These are phyloP conservation scores for Penicillium verhagenii DNA, from an alignment of 495 filamentous ascomycete genomes.

Conservation along the genomic window DNA sequence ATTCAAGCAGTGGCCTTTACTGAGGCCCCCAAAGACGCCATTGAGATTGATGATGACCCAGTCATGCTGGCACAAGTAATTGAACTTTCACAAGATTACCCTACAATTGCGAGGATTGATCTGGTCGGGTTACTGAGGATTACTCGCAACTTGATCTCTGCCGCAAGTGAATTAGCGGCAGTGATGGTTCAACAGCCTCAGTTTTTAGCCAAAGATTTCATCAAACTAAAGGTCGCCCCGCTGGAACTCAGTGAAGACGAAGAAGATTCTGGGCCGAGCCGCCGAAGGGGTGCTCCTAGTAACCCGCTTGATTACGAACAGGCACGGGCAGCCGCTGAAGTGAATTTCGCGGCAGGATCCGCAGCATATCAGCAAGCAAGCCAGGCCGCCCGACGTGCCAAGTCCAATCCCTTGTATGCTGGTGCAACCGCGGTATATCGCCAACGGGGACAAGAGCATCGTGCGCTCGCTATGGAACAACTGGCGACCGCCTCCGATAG, in stretches of 20 bases:
- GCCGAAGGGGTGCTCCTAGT: background rate
- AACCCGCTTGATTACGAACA: constrained; percentile 24
- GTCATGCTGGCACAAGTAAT: constrained; percentile 46
- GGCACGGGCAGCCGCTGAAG: constrained; percentile 28
- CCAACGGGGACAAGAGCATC: constrained; percentile 53
- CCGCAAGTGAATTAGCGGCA: constrained; percentile 59
- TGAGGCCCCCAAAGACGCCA: constrained; percentile 25
- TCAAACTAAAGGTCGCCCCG: constrained; percentile 39
- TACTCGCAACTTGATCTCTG: constrained; percentile 53
- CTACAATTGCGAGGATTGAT: constrained; percentile 41
- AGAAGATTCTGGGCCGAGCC: constrained; percentile 11
- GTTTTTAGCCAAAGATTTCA: constrained; percentile 38
- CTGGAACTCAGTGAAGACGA: constrained; percentile 31
- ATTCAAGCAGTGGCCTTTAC: constrained; percentile 51
- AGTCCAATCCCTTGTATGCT: constrained; percentile 64
- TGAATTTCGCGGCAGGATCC: constrained; percentile 41
- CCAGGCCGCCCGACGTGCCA: constrained; percentile 59
- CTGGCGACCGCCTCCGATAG: constrained; percentile 55
- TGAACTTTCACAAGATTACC: constrained; percentile 56
- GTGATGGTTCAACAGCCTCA: constrained; percentile 37
- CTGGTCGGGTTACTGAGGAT: constrained; percentile 53
- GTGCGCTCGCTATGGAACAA: constrained; percentile 42
- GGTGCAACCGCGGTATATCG: constrained; percentile 68
- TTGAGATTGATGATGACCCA: constrained; percentile 41
- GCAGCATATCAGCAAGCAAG: constrained; percentile 59